Evolutionary conservation across 257 asterid species (phyloP).

Genomic region (Capsicum baccatum): DNA sequence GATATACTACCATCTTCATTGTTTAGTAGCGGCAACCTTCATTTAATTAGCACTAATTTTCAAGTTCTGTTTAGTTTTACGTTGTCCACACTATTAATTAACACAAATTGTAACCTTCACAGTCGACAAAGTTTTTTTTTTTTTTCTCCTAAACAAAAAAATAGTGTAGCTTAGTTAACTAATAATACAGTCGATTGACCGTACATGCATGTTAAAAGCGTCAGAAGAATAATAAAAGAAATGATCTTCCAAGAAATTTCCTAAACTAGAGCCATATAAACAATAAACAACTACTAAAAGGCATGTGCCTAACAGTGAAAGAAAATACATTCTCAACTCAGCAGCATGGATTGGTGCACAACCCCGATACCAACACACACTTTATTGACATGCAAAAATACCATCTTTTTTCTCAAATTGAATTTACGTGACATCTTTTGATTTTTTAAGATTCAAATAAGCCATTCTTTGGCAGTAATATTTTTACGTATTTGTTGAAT

Average conservation of each 20-base stretch:
- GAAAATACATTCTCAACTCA: neutral
- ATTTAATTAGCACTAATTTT: neutral
- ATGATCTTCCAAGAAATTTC: neutral
- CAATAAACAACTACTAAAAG: neutral
- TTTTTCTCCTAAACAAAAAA: neutral
- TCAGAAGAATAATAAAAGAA: neutral
- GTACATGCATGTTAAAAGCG: neutral
- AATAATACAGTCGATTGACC: neutral
- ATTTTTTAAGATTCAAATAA: too few species aligned
- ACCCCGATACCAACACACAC: neutral
- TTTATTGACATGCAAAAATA: neutral
- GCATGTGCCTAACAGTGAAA: slow-evolving; percentile 1
- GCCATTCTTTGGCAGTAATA: too few species aligned
- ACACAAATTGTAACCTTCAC: neutral
- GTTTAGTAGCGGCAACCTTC: neutral
- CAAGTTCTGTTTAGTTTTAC: neutral
- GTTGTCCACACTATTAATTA: neutral
- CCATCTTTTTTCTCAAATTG: too few species aligned
- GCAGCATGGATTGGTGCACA: slow-evolving; percentile 12
- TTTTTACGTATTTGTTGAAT: too few species aligned
- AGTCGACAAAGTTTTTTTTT: neutral
- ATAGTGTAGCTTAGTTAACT: neutral
- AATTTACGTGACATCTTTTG: too few species aligned
- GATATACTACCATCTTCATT: neutral
- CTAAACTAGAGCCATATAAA: neutral